Evolutionary conservation across 352 stramenopile genomes (phyloP).

Genomic region (Aphanomyces cochlioides): DNA sequence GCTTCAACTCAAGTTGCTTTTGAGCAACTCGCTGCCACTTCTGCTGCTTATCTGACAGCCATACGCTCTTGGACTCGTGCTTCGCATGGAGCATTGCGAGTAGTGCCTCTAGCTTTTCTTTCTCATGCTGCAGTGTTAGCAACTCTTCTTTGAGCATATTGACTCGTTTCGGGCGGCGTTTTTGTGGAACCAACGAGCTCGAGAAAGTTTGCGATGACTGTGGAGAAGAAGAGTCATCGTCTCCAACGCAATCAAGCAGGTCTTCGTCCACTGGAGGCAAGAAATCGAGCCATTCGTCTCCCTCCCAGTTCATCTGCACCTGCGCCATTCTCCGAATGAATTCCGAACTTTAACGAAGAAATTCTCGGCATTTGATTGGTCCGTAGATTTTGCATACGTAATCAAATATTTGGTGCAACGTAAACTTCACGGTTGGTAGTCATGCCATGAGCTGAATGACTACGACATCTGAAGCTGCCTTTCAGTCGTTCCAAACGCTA

Average conservation of each 20-base stretch:
- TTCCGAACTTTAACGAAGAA: neutral
- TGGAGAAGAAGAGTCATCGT: neutral
- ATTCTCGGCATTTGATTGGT: neutral
- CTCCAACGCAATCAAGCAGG: neutral
- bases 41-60: neutral
- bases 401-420: neutral
- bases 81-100: neutral
- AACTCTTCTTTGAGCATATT: neutral
- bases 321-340: neutral
- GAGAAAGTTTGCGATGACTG: neutral
- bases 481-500: neutral
- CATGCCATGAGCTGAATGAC: no score
- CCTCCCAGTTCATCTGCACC: neutral
- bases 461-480: neutral
- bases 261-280: neutral
- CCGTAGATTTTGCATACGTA: neutral
- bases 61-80: neutral
- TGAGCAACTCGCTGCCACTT: constrained; percentile 11
- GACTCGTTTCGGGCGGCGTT: neutral
- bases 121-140: neutral
- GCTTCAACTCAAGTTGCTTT: constrained; percentile 2
- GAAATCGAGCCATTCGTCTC: neutral
- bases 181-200: neutral
- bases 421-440: neutral
- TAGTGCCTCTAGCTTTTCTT: neutral